Evolutionary conservation across 129 eudicot genomes (phyloP).

Genomic region (Saposhnikovia divaricata): DNA sequence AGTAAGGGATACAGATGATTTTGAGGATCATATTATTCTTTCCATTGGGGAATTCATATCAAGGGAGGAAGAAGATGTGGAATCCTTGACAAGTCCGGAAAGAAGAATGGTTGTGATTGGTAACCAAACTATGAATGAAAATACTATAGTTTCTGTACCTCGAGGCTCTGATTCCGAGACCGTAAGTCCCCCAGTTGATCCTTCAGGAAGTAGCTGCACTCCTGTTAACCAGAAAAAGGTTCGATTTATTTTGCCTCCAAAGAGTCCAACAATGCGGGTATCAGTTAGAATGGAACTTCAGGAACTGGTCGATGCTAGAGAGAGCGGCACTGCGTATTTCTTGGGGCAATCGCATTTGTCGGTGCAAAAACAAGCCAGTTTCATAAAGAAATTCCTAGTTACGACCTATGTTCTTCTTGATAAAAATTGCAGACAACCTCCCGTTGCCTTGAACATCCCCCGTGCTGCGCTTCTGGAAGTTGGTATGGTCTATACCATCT

Average conservation of each 20-base stretch:
- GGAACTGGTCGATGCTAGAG: constrained; percentile 58
- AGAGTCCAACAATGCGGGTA: constrained; percentile 30
- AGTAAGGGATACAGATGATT: constrained; percentile 60
- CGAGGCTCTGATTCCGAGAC: constrained; percentile 20
- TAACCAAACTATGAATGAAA: constrained; percentile 22
- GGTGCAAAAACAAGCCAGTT: constrained; percentile 44
- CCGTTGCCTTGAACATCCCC: constrained; percentile 67
- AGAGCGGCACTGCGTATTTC: constrained; percentile 78
- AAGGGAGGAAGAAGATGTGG: constrained; percentile 35
- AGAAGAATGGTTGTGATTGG: constrained; percentile 41
- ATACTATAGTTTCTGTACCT: constrained; percentile 26
- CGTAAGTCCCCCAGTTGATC: constrained; percentile 3
- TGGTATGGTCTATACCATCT: constrained; percentile 57
- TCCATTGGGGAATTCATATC: constrained; percentile 44
- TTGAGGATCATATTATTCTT: constrained; percentile 53
- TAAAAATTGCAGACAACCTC: constrained; percentile 62
- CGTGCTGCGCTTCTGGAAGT: constrained; percentile 72
- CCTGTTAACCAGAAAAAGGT: constrained; percentile 24
- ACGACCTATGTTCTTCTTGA: constrained; percentile 56
- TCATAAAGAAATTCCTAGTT: constrained; percentile 44
- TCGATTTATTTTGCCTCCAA: constrained; percentile 30
- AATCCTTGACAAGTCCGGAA: constrained; percentile 29
- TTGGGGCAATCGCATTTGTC: constrained; percentile 66
- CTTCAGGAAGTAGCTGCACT: constrained; percentile 20
- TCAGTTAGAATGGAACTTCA: constrained; percentile 49